These are phyloP conservation scores for Scutellaria minor DNA, from an alignment of 257 asterid species.

Conservation along the genomic window DNA sequence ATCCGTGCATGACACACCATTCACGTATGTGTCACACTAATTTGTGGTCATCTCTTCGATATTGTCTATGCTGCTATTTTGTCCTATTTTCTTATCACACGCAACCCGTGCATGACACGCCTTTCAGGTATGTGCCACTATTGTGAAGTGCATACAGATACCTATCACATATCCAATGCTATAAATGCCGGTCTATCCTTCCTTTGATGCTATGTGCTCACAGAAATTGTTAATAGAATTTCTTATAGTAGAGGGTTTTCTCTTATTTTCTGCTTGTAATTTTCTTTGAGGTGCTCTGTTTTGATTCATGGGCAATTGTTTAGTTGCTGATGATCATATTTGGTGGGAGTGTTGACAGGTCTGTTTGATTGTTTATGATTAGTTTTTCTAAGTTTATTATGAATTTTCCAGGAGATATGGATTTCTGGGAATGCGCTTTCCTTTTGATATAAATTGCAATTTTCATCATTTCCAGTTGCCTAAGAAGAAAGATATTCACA, in stretches of 20 bases:
- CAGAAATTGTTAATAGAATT: neutral
- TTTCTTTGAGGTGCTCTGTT: neutral
- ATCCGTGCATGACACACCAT: neutral
- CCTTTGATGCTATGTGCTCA: constrained; percentile 4
- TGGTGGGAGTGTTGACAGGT: constrained; percentile 8
- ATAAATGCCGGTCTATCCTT: constrained; percentile 9
- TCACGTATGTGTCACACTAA: neutral
- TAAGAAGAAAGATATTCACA: too few species aligned
- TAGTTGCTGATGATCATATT: neutral
- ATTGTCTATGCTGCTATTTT: neutral
- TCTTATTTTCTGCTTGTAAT: neutral
- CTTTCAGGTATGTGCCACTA: neutral
- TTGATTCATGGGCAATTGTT: neutral
- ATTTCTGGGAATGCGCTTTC: too few species aligned
- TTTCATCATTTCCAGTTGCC: too few species aligned
- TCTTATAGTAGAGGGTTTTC: neutral
- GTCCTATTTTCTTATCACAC: too few species aligned
- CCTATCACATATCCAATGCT: neutral
- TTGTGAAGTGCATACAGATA: neutral
- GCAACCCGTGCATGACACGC: too few species aligned
- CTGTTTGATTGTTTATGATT: neutral
- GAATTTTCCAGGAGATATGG: too few species aligned
- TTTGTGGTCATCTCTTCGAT: neutral
- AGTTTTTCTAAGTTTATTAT: neutral
- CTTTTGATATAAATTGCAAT: too few species aligned